Base-by-base conservation (phyloP, 2,329 filamentous ascomycete species). In the Cordyceps pruinosa region DNA sequence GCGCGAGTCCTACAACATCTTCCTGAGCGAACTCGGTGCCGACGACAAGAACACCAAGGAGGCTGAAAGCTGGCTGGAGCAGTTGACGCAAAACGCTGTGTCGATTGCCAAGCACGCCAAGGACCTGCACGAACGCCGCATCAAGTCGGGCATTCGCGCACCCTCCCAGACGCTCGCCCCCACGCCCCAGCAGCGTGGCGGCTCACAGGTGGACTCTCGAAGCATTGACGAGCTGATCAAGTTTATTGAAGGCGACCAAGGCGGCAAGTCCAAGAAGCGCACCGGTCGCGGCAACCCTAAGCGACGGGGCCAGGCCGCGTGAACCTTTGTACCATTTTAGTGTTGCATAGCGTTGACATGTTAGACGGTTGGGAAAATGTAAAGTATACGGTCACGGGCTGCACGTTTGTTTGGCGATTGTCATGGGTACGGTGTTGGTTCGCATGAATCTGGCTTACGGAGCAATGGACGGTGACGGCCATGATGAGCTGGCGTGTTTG, bases 41-140 rank as follows among this genome's bases (percentile, higher is more conserved):
- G 86, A 96, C 39, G 92, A 97, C 72, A 90, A 92, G 73, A 97
- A 99, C 77, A 99, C 94, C 61, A 97, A 96, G 77, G 94, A 99
- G 72, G 93, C 94, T 2, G 92, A 96, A 76, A 89, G 84, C 68
- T 99, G 94, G 94, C 83, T 97, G 25, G 90, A 96, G 73, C 92
- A 96, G 73, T 83, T 99, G 59, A 97, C 93, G 0, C 89, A 95
- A 72, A 97, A 95, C 66, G 94, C 94, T 45, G 94, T 99, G 41
- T 88, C 85, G 34, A 91, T 97, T 63, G 93, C 92, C 51, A 97
- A 95, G 77, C 91, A 96, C 67, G 88, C 90, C 59, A 96, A 96
- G 75, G 89, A 94, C 62, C 79, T 89, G 37, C 86, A 94, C 72
- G 85, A 85, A 48, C 85, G 87, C 57, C 83, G 88, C 60, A 79